Percentiles rank a stretch among this genome's conserved stretches.
These are phyloP conservation scores for Pseudogymnoascus sp. DNA, from an alignment of 2,329 filamentous ascomycete species.

Conservation along the genomic window DNA sequence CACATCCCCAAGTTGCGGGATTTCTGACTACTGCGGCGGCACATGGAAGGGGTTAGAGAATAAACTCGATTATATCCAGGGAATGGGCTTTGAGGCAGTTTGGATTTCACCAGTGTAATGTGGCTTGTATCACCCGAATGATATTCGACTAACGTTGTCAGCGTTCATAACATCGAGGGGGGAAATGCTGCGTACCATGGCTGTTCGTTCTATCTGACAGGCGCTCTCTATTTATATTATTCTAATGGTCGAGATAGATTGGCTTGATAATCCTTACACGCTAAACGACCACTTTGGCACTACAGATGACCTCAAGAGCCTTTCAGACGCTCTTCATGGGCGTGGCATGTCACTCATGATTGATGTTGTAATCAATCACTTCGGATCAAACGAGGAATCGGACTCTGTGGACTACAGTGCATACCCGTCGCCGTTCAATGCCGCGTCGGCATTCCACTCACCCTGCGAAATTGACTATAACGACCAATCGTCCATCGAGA, in stretches of 20 bases:
- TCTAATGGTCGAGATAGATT: constrained; percentile 17
- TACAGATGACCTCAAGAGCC: constrained; percentile 35
- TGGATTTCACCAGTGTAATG: constrained; percentile 30
- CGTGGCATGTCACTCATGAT: constrained; percentile 41
- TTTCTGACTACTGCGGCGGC: constrained; percentile 36
- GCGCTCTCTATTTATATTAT: not conserved
- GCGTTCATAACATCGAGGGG: constrained; percentile 30
- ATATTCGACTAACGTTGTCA: constrained; percentile 31
- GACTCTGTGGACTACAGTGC: constrained; percentile 27
- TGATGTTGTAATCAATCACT: constrained; percentile 40
- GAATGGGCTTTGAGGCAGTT: constrained; percentile 40
- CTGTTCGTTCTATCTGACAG: constrained; percentile 24
- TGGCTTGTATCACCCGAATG: constrained; percentile 17
- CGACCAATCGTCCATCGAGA: constrained; percentile 29
- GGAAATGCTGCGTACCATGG: constrained; percentile 36
- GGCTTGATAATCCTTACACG: constrained; percentile 35
- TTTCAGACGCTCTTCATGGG: constrained; percentile 35
- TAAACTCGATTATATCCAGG: constrained; percentile 41
- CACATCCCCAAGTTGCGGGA: constrained; percentile 27
- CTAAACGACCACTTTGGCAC: constrained; percentile 40
- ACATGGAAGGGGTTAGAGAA: constrained; percentile 40
- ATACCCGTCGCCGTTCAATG: constrained; percentile 25
- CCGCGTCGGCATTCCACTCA: constrained; percentile 13
- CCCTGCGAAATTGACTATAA: constrained; percentile 21
- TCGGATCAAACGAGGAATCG: not conserved